Conservation (phyloP, 805 yeast genomes). For the Naumovozyma dairenensis region DNA sequence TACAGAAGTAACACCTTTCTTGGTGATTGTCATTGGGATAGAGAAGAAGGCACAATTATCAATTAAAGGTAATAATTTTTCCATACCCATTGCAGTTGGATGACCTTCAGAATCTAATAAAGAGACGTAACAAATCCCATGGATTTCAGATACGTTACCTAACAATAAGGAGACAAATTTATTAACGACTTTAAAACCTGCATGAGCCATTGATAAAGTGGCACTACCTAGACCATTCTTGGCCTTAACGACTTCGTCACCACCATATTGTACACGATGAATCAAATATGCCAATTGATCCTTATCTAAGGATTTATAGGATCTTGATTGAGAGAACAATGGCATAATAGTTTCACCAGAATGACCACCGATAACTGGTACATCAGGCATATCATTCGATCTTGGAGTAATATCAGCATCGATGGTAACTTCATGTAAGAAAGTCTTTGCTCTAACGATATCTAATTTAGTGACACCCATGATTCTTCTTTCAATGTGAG, state of each 20-base stretch:
- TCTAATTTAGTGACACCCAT: conserved; percentile 89
- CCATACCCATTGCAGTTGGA: conserved; percentile 24
- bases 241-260: conserved; percentile 94
- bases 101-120: conserved; percentile 41
- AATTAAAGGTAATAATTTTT: conserved; percentile 11
- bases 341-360: conserved; percentile 94
- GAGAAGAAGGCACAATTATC: conserved; percentile 41
- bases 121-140: conserved; percentile 44
- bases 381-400: conserved; percentile 39
- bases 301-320: conserved; percentile 23
- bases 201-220: conserved; percentile 91
- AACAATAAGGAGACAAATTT: conserved; percentile 27
- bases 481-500: conserved; percentile 59
- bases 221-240: conserved; percentile 94
- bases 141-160: conserved; percentile 31
- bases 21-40: conserved; percentile 48
- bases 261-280: conserved; percentile 90
- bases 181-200: conserved; percentile 75
- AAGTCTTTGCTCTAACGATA: conserved; percentile 72
- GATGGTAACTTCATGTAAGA: conserved; percentile 45
- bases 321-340: conserved; percentile 42
- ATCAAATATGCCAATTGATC: conserved; percentile 47
- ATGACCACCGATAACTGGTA: conserved; percentile 89
- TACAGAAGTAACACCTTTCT: conserved; percentile 45
- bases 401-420: conserved; percentile 22